phyloP scores from a whole-genome alignment of 1,284 basidiomycete genomes.

The Kwoniella shivajii region DNA sequence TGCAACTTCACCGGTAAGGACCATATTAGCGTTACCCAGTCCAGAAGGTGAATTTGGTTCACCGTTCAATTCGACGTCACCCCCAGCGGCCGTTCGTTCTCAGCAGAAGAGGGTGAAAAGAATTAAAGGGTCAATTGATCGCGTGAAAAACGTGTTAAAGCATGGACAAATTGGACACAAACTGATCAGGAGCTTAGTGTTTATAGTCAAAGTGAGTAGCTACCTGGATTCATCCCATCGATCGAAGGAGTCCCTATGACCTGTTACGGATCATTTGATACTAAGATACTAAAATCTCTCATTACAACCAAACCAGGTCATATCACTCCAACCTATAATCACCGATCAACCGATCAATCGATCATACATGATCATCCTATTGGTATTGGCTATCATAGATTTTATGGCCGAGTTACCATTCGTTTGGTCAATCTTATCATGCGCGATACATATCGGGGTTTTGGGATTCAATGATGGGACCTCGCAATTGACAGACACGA shows the following conservation, averaged over 20 bases:
- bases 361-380: conserved; percentile 9
- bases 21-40: conserved; percentile 26
- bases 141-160: not conserved
- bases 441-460: conserved; percentile 3
- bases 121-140: not conserved
- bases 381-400: conserved; percentile 20
- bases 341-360: conserved; percentile 7
- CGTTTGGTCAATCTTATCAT: not conserved
- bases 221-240: too few relatives aligned
- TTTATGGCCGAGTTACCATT: not conserved
- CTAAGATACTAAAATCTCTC: too few relatives aligned
- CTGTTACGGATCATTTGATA: too few relatives aligned
- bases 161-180: not conserved
- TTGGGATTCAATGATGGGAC: not conserved
- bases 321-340: conserved; percentile 28
- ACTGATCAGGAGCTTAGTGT: conserved; percentile 1
- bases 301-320: conserved; percentile 14
- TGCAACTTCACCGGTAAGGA: conserved; percentile 16
- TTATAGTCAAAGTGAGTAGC: conserved; percentile 21
- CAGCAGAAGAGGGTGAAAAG: too few relatives aligned
- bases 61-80: too few relatives aligned
- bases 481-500: not conserved
- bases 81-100: too few relatives aligned
- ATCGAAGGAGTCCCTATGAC: too few relatives aligned
- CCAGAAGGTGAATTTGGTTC: conserved; percentile 5